Conservation (phyloP, 192 early-diverging fungal species). For the Ambispora gerdemannii region DNA sequence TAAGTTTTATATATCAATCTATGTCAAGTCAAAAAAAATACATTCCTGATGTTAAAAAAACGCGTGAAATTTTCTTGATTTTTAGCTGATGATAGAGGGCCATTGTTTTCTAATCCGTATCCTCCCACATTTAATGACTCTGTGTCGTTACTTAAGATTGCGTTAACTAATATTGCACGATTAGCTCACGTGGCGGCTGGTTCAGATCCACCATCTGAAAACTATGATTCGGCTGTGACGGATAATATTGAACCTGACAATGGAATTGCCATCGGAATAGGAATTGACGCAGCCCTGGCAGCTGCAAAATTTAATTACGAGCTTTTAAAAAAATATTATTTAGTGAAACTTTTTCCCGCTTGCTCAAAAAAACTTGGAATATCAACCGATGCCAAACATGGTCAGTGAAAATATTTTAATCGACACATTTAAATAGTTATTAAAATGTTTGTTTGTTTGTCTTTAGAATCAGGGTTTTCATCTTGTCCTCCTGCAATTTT, state of each 20-base stretch:
- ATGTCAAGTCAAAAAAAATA: not conserved
- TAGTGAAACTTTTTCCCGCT: slow-evolving; percentile 68
- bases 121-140: slow-evolving; percentile 58
- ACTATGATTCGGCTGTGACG: slow-evolving; percentile 51
- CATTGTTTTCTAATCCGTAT: slow-evolving; percentile 54
- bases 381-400: slow-evolving; percentile 46
- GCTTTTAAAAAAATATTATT: slow-evolving; percentile 64
- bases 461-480: not conserved
- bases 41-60: no score
- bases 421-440: not conserved
- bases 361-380: slow-evolving; percentile 48
- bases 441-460: not conserved
- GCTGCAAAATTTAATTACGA: slow-evolving; percentile 68
- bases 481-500: slow-evolving; percentile 66
- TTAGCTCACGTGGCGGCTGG: slow-evolving; percentile 60
- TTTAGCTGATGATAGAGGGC: slow-evolving; percentile 44
- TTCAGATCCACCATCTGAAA: slow-evolving; percentile 57
- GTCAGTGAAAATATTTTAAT: slow-evolving; percentile 35
- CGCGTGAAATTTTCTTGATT: not conserved
- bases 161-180: slow-evolving; percentile 48
- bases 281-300: slow-evolving; percentile 55
- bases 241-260: slow-evolving; percentile 48
- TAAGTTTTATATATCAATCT: not conserved
- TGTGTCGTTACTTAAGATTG: slow-evolving; percentile 49
- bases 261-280: slow-evolving; percentile 57